phyloP scores from a whole-genome alignment of 2,329 filamentous ascomycete species.

The Chrysoporthe puriensis region DNA sequence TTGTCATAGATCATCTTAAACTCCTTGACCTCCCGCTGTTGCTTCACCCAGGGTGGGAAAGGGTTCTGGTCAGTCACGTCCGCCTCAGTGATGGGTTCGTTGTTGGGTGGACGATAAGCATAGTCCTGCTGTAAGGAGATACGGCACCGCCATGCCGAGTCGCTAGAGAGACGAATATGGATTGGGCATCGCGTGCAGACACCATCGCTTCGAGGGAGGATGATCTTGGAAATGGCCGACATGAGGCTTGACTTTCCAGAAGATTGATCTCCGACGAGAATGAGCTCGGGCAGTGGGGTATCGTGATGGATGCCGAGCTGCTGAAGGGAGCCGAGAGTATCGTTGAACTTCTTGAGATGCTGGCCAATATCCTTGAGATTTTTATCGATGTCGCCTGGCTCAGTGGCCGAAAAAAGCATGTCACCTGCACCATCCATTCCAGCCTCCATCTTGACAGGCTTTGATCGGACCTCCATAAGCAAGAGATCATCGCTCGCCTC shows the following conservation, averaged over 20 bases:
- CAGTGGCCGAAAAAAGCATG: conserved; percentile 18
- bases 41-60: conserved; percentile 69
- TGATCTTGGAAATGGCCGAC: conserved; percentile 70
- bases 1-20: conserved; percentile 70
- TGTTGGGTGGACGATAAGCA: conserved; percentile 49
- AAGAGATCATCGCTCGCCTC: conserved; percentile 34
- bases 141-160: conserved; percentile 67
- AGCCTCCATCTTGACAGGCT: conserved; percentile 21
- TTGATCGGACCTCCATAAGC: conserved; percentile 35
- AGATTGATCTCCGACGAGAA: conserved; percentile 83
- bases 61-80: conserved; percentile 55
- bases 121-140: conserved; percentile 71
- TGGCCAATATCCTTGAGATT: conserved; percentile 59
- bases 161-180: conserved; percentile 71
- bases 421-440: conserved; percentile 33
- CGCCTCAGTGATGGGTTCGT: conserved; percentile 45
- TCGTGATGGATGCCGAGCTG: conserved; percentile 73
- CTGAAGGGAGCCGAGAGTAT: conserved; percentile 69
- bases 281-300: conserved; percentile 75
- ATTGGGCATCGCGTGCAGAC: conserved; percentile 83
- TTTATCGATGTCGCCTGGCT: conserved; percentile 36
- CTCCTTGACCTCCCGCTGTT: conserved; percentile 50
- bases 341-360: conserved; percentile 67
- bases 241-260: conserved; percentile 77
- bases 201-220: conserved; percentile 69